Percentiles rank a stretch among this genome's conserved stretches.
Conservation (phyloP, 306 rosid species). For the Lotus japonicus region DNA sequence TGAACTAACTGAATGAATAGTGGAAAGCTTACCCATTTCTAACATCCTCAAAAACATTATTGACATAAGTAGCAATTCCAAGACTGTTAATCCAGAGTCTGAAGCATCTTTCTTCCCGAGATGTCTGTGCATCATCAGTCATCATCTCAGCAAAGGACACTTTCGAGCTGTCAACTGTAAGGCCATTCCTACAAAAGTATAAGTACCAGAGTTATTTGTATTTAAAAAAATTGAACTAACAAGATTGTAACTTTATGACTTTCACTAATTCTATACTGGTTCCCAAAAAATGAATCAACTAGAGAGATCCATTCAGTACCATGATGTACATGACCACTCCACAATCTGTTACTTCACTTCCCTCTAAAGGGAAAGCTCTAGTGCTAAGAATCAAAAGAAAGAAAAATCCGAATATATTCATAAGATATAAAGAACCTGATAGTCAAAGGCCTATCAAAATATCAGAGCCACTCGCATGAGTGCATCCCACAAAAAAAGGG, state of each 20-base stretch:
- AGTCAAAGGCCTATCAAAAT: neutral
- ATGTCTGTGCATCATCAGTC: conserved; percentile 93
- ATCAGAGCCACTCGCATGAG: neutral
- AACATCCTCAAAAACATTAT: conserved; percentile 95
- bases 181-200: conserved; percentile 76
- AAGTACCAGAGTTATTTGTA: neutral
- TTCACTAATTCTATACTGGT: neutral
- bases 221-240: conserved; percentile 7
- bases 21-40: conserved; percentile 72
- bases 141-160: conserved; percentile 95
- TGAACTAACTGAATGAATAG: conserved; percentile 3
- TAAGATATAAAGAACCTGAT: neutral
- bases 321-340: neutral
- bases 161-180: conserved; percentile 60
- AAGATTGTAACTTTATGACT: neutral
- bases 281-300: neutral
- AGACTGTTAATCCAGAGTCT: conserved; percentile 98
- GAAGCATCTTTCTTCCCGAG: conserved; percentile 97
- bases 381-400: neutral
- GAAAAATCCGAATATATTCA: neutral
- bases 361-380: neutral
- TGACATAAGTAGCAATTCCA: conserved; percentile 74
- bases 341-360: neutral
- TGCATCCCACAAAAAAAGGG: neutral
- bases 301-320: conserved; percentile 4